These are phyloP conservation scores for Rhynchosporium graminicola DNA, from an alignment of 2,329 filamentous ascomycete genomes.

Conservation along the genomic window DNA sequence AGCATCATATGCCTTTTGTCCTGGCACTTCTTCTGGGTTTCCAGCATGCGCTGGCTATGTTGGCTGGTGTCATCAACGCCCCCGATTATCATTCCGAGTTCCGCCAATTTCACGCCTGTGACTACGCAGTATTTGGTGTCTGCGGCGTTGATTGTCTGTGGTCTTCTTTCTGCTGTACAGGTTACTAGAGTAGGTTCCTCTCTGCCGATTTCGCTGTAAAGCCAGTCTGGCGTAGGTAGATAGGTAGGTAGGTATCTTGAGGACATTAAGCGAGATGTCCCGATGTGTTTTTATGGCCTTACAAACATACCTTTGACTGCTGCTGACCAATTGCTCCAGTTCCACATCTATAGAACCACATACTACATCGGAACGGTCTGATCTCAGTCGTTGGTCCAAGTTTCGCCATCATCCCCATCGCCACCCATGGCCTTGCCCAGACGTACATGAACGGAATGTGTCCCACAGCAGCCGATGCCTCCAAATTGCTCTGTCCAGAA, in stretches of 20 bases:
- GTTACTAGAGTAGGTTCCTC: constrained; percentile 55
- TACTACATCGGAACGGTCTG: constrained; percentile 79
- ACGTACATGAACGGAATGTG: constrained; percentile 64
- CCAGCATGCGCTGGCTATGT: constrained; percentile 75
- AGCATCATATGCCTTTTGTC: constrained; percentile 75
- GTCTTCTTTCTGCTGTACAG: constrained; percentile 72
- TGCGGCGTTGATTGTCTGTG: constrained; percentile 68
- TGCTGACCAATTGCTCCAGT: constrained; percentile 44
- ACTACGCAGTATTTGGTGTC: constrained; percentile 69
- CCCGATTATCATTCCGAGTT: constrained; percentile 68
- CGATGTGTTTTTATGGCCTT: not conserved
- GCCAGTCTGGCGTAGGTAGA: no score
- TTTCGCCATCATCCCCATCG: constrained; percentile 74
- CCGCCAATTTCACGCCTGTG: constrained; percentile 55
- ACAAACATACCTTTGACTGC: not conserved
- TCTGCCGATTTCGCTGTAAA: not conserved
- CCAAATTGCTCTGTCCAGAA: constrained; percentile 70
- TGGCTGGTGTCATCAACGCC: constrained; percentile 63
- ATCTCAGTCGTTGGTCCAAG: constrained; percentile 80
- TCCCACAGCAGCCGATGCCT: constrained; percentile 55
- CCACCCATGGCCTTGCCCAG: constrained; percentile 69
- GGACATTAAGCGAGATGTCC: no score
- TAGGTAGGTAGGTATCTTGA: no score
- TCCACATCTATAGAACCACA: constrained; percentile 69
- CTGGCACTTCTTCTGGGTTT: constrained; percentile 74